A percentile compares a stretch with the other conserved stretches of the same genome.
Evolutionary conservation across 2,329 filamentous ascomycete species (phyloP).

Genomic region (Dactylellina drechsleri): DNA sequence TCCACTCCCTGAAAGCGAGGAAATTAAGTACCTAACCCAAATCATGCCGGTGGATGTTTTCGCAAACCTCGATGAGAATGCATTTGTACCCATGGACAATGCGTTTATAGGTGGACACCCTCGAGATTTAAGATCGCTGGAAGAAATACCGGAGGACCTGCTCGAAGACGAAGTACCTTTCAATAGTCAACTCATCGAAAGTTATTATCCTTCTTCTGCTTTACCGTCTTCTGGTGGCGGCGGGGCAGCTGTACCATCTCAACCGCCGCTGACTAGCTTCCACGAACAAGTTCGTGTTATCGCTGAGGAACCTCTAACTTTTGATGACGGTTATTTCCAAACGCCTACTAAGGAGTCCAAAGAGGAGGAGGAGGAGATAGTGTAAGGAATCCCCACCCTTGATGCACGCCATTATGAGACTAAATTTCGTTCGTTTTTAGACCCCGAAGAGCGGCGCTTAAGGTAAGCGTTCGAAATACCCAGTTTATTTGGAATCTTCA

Average conservation of each 20-base stretch:
- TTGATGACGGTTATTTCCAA: constrained; percentile 69
- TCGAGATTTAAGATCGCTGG: constrained; percentile 65
- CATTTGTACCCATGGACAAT: constrained; percentile 67
- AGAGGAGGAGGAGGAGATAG: constrained; percentile 18
- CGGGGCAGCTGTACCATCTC: constrained; percentile 58
- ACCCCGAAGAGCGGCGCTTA: constrained; percentile 68
- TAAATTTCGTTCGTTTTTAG: constrained; percentile 4
- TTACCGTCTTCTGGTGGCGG: constrained; percentile 57
- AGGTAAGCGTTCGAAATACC: constrained; percentile 81
- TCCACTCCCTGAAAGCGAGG: constrained; percentile 81
- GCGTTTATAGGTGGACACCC: constrained; percentile 42
- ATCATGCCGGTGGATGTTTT: constrained; percentile 89
- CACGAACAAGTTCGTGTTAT: constrained; percentile 68
- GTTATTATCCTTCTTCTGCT: constrained; percentile 66
- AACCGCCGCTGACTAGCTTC: constrained; percentile 64
- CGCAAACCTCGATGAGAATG: constrained; percentile 87
- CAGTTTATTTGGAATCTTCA: constrained; percentile 98
- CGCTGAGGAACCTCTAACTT: constrained; percentile 72
- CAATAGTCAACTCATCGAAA: constrained; percentile 67
- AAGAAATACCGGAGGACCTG: constrained; percentile 62
- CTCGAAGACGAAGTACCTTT: constrained; percentile 62
- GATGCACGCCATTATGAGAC: neutral
- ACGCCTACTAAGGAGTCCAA: constrained; percentile 8
- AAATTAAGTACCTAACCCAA: constrained; percentile 85
- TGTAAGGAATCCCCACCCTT: constrained; percentile 19